Evolutionary conservation across 148 eudicot genomes (phyloP).

Genomic region (Spergularia marina): DNA sequence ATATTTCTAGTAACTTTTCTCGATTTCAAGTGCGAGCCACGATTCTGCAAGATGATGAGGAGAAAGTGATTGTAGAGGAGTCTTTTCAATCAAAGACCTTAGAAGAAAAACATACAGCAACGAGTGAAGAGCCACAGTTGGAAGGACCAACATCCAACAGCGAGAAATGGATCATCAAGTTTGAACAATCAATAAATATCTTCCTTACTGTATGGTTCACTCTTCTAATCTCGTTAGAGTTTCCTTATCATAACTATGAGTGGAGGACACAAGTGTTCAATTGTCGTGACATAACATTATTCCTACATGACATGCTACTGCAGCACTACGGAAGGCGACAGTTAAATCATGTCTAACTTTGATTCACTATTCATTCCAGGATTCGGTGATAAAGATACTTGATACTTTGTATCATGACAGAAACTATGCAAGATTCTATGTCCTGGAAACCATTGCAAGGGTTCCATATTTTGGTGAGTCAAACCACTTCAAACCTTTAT

Average conservation of each 20-base stretch:
- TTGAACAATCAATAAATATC: conserved; percentile 82
- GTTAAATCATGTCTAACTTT: conserved; percentile 2
- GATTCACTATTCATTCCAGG: conserved; percentile 49
- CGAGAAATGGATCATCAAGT: conserved; percentile 63
- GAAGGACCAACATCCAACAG: conserved; percentile 41
- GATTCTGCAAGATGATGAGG: conserved; percentile 67
- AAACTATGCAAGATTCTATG: conserved; percentile 87
- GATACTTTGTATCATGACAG: conserved; percentile 84
- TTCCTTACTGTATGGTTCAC: conserved; percentile 58
- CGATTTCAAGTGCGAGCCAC: conserved; percentile 48
- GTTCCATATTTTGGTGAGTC: conserved; percentile 96
- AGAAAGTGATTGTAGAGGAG: conserved; percentile 67
- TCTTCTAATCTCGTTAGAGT: conserved; percentile 13
- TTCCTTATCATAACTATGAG: neutral
- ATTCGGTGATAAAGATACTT: conserved; percentile 88
- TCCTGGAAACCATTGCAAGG: conserved; percentile 94
- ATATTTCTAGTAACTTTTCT: conserved; percentile 18
- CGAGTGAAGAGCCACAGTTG: conserved; percentile 20
- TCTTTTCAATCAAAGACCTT: conserved; percentile 54
- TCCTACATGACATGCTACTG: neutral
- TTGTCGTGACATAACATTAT: neutral
- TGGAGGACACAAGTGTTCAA: neutral
- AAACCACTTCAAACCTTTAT: conserved; percentile 4
- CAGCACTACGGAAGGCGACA: conserved; percentile 1
- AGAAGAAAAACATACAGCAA: conserved; percentile 33